Conservation (phyloP, 768 basidiomycete species). For the Rhodotorula toruloides region DNA sequence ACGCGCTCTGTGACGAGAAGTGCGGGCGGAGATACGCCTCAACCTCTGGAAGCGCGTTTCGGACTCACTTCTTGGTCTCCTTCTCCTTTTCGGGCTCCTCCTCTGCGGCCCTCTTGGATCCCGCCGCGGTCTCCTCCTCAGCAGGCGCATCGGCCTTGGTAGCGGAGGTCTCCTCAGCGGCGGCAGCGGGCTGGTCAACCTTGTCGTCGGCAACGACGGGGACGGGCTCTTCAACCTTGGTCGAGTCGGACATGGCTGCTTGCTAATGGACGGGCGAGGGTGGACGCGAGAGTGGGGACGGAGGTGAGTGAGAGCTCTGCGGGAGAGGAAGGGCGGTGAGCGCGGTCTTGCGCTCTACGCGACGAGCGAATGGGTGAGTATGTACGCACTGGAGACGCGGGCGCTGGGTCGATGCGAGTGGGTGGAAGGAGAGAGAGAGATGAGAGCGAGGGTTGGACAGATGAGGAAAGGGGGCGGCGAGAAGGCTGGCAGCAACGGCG, state of each 20-base stretch:
- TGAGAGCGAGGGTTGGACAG: too few relatives aligned
- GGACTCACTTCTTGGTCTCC: constrained; percentile 20
- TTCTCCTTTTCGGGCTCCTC: constrained; percentile 17
- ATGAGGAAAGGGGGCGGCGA: too few relatives aligned
- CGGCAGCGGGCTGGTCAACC: neutral
- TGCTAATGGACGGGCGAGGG: neutral
- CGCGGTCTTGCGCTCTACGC: too few relatives aligned
- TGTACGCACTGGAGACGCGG: too few relatives aligned
- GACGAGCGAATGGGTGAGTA: neutral
- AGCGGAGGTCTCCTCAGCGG: neutral
- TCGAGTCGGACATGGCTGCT: constrained; percentile 19
- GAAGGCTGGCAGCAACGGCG: too few relatives aligned
- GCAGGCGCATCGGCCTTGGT: neutral
- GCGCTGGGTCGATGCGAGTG: neutral
- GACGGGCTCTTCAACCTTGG: neutral
- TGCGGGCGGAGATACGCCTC: neutral
- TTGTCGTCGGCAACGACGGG: neutral
- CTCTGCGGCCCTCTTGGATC: constrained; percentile 25
- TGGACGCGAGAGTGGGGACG: neutral
- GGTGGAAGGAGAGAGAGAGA: neutral
- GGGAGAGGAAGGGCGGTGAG: neutral
- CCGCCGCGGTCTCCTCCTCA: neutral
- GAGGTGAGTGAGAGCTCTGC: neutral
- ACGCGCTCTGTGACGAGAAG: neutral
- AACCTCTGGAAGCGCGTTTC: neutral